Evolutionary conservation across 352 stramenopile genomes (phyloP).

Genomic region (Globisporangium mamillatum): DNA sequence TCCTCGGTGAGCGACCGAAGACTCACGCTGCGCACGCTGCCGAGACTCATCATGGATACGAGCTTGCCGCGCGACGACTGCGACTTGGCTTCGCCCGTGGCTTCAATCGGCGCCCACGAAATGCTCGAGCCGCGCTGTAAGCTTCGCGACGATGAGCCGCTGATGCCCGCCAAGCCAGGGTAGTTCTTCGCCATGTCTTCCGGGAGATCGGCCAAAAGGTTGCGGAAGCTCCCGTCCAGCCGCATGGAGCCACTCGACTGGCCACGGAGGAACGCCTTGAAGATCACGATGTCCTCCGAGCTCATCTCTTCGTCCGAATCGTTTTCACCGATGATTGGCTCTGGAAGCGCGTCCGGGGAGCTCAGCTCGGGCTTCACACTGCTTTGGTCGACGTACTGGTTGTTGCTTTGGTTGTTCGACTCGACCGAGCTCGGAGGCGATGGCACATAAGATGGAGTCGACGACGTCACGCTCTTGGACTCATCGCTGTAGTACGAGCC

Average conservation of each 20-base stretch:
- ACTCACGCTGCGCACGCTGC: conserved; percentile 48
- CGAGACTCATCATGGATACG: conserved; percentile 54
- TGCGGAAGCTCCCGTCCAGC: conserved; percentile 26
- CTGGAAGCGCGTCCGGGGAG: conserved; percentile 19
- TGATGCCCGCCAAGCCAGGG: conserved; percentile 10
- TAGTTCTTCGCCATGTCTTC: conserved; percentile 15
- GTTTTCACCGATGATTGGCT: conserved; percentile 40
- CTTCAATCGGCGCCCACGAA: conserved; percentile 21
- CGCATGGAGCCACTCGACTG: conserved; percentile 46
- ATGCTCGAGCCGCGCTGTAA: conserved; percentile 19
- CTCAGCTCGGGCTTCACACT: neutral
- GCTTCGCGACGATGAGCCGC: conserved; percentile 10
- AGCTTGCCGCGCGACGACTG: conserved; percentile 27
- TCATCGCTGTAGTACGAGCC: conserved; percentile 5
- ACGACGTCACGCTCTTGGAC: neutral
- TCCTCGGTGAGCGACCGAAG: conserved; percentile 49
- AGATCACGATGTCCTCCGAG: conserved; percentile 56
- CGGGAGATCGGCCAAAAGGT: conserved; percentile 26
- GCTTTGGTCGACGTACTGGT: neutral
- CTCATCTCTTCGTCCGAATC: conserved; percentile 52
- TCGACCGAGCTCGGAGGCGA: conserved; percentile 15
- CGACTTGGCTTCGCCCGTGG: conserved; percentile 6
- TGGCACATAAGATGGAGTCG: neutral
- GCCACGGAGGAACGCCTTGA: conserved; percentile 54
- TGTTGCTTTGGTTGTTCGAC: conserved; percentile 6